Base-by-base conservation (phyloP, 805 yeast genomes). In the Myxozyma mucilagina region DNA sequence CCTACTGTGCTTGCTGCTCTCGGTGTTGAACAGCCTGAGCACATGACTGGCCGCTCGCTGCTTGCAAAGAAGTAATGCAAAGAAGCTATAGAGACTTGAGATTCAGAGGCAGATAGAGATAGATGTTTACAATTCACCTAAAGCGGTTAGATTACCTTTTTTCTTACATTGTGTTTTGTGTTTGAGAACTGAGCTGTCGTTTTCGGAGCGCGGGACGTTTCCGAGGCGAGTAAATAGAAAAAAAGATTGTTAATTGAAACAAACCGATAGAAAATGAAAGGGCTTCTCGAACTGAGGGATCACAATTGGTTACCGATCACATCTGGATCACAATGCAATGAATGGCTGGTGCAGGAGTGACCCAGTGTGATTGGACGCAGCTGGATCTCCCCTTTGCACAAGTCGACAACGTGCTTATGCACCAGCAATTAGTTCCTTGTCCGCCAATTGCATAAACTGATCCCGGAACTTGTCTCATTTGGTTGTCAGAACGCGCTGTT, bases 1-100 rank as follows among this genome's bases (percentile, higher is more conserved):
- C 69, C 69, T 14, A 66, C 69, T 13, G 53, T 66, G 45, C 55
- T 66, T 29, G 68, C 57, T 20, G 69, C 53, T n/a, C 20, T 66
- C 31, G 69, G 67, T 11, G 43, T 66, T 13, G 48, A 42, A 41
- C 59, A 66, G 66, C 63, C 69, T 24, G 66, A 59, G 50, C 65
- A 65, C 55, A 66, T 66, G 69, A 62, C 68, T 10, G 68, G 68
- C 24, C 51, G 51, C 34, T 52, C 60, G 35, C 50, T 66, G 56
- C 49, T 66, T 35, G 29, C 29, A 24, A 48, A 57, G 61, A 52
- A 54, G 56, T 56, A 56, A 42, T 35, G 10, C 11, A 3, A 29
- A 29, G 13, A 16, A 10, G 20, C 32, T 34, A 29, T 32, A 47
- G 11, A 6, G 29, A 8, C 24, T 14, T 20, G 14, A 24, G 13